Percentiles rank a stretch among this genome's conserved stretches.
Conservation (phyloP, 2,329 filamentous ascomycete genomes). For the Xylariaceae sp. region DNA sequence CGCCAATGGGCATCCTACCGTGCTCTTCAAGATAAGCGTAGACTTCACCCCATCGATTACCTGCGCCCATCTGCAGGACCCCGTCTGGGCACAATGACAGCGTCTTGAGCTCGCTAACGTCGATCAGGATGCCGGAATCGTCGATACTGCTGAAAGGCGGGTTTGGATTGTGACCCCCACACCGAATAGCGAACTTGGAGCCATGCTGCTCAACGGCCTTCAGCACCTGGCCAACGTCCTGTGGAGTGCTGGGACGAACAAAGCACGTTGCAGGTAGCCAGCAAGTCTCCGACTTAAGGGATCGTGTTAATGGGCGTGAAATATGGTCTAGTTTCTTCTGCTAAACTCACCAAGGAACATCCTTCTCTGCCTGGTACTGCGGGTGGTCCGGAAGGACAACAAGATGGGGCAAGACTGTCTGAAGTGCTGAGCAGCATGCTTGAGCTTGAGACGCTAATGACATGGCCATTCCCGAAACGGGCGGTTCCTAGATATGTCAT, state of each 20-base stretch:
- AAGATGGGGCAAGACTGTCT: background rate
- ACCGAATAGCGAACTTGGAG: slow-evolving; percentile 13
- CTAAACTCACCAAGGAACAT: background rate
- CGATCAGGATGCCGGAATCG: slow-evolving; percentile 11
- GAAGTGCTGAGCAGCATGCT: background rate
- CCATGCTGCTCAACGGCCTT: slow-evolving; percentile 3
- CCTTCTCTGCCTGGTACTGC: background rate
- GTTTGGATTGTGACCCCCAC: slow-evolving; percentile 14
- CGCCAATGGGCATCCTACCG: slow-evolving; percentile 7
- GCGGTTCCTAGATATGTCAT: background rate
- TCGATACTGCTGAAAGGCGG: slow-evolving; percentile 13
- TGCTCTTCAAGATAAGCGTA: slow-evolving; percentile 10
- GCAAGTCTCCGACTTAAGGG: slow-evolving; percentile 7
- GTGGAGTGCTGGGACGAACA: slow-evolving; percentile 1
- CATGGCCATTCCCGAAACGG: background rate
- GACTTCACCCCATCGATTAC: slow-evolving; percentile 8
- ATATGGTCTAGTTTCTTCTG: background rate
- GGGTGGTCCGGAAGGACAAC: background rate
- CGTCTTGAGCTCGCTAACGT: slow-evolving; percentile 5
- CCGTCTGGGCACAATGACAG: slow-evolving; percentile 3
- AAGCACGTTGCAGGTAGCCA: slow-evolving; percentile 10
- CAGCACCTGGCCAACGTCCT: slow-evolving; percentile 5
- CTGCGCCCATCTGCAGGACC: slow-evolving; percentile 4
- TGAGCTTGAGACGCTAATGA: background rate
- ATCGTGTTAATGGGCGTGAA: background rate